Evolutionary conservation across 2,329 filamentous ascomycete species (phyloP), one percentile per base, ranked within the genome.

Genomic region (Trichoderma breve): DNA sequence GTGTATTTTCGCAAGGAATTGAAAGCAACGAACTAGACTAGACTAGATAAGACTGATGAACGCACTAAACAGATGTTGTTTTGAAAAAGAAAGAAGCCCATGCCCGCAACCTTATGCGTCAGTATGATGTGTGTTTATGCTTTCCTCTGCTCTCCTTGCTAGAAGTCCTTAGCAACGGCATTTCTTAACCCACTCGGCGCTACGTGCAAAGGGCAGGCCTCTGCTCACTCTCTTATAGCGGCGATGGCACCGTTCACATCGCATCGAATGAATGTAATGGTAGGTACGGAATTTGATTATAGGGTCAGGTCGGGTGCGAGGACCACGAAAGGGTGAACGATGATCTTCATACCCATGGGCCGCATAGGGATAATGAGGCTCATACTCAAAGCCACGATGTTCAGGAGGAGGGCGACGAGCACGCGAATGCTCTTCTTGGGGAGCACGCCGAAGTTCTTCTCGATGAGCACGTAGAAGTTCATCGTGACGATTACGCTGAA

Each of bases 1-100:
- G 81, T 82, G 0, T 83, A 79, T 65, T 83, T 79, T 69, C 76
- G 78, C 0, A 82, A 79, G 51, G 71, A 73, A 0, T 26, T 81
- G n/a, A 18, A 43, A 28, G 24, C 15, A 47, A 18, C 9, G 8
- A 4, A 43, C 34, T 63, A 62, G 12, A 24, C 55, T 58, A 24
- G 14, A 36, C 18, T n/a, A 43, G 39, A n/a, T 11, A 24, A 24
- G 24, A 12, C 28, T 30, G 28, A 30, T 30, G 8, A 34, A 34
- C 4, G 32, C 7, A 30, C 8, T 15, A 60, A 39, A 39, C 15
- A 39, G 14, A 39, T 39, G 3, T n/a, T 43, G 43, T n/a, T n/a
- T 51, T 51, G n/a, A 51, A 21, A 51, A 21, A 51, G 18, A 51
- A 21, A 21, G 43, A 51, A 51, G 21, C 43, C n/a, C 1, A 21